These are phyloP conservation scores for Entoloma clypeatum DNA, from an alignment of 1,284 basidiomycete species.

Conservation along the genomic window DNA sequence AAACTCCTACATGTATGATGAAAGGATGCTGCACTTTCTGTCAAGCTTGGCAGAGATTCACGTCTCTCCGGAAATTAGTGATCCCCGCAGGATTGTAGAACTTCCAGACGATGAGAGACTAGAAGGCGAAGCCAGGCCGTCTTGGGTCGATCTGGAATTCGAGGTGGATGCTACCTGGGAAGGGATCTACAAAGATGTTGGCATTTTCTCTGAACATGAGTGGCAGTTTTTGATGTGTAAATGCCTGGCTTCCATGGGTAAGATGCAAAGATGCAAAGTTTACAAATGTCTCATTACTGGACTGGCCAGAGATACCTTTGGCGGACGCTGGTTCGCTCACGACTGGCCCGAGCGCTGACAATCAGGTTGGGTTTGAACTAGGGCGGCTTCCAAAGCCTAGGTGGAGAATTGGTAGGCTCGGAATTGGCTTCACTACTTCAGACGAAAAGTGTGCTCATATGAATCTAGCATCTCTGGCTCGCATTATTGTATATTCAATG, in stretches of 20 bases:
- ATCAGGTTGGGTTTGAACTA: constrained; percentile 63
- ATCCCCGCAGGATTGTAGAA: constrained; percentile 58
- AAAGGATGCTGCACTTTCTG: constrained; percentile 74
- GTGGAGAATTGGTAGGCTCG: constrained; percentile 62
- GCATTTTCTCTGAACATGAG: constrained; percentile 85
- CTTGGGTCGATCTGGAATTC: constrained; percentile 48
- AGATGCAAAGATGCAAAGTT: no score
- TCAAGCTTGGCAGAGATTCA: constrained; percentile 71
- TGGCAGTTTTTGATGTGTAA: constrained; percentile 91
- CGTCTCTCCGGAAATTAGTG: constrained; percentile 67
- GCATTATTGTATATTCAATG: constrained; percentile 91
- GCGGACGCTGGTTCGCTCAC: constrained; percentile 69
- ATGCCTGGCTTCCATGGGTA: constrained; percentile 84
- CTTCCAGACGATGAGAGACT: constrained; percentile 71
- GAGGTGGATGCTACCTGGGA: constrained; percentile 48
- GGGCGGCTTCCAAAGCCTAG: constrained; percentile 59
- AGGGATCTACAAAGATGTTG: constrained; percentile 77
- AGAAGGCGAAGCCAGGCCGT: constrained; percentile 58
- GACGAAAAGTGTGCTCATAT: neutral
- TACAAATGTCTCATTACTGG: no score
- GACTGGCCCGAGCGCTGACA: constrained; percentile 67
- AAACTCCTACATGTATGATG: constrained; percentile 83
- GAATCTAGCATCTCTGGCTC: constrained; percentile 71
- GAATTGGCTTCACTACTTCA: constrained; percentile 1
- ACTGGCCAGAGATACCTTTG: constrained; percentile 63